Conservation (phyloP, 805 yeast genomes). For the Candida namnaoensis region DNA sequence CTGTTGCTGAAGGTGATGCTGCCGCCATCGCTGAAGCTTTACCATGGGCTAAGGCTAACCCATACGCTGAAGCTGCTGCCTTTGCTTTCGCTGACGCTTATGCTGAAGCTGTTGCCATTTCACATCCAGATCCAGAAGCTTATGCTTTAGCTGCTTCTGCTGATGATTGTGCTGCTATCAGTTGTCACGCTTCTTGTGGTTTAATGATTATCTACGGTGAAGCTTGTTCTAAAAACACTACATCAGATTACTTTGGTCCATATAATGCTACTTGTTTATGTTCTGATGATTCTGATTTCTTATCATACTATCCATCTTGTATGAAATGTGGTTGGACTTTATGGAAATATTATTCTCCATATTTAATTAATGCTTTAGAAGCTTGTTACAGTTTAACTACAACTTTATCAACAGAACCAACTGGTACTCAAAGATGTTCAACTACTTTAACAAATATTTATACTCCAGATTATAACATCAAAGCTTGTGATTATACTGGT, state of each 20-base stretch:
- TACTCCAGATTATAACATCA: background rate
- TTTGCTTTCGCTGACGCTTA: constrained; percentile 1
- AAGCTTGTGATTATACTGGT: constrained; percentile 2
- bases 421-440: constrained; percentile 18
- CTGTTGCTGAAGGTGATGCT: background rate
- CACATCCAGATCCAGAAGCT: constrained; percentile 8
- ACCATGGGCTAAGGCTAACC: background rate
- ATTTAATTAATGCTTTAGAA: constrained; percentile 13
- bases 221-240: constrained; percentile 13
- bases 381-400: constrained; percentile 8
- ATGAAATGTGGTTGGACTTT: constrained; percentile 26
- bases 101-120: constrained; percentile 2
- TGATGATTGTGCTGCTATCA: constrained; percentile 12
- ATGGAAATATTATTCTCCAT: constrained; percentile 19
- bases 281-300: constrained; percentile 5
- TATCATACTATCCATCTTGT: constrained; percentile 12
- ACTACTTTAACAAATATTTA: constrained; percentile 1
- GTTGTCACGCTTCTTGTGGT: constrained; percentile 21
- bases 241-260: constrained; percentile 5
- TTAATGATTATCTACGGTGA: constrained; percentile 19
- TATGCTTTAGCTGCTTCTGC: constrained; percentile 12
- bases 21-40: background rate
- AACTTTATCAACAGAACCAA: constrained; percentile 12
- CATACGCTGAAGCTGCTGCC: background rate
- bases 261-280: constrained; percentile 9